Percentiles rank a stretch among this genome's conserved stretches.
Evolutionary conservation across 192 early-diverging fungal genomes (phyloP).

Genomic region (Dissophora ornata): DNA sequence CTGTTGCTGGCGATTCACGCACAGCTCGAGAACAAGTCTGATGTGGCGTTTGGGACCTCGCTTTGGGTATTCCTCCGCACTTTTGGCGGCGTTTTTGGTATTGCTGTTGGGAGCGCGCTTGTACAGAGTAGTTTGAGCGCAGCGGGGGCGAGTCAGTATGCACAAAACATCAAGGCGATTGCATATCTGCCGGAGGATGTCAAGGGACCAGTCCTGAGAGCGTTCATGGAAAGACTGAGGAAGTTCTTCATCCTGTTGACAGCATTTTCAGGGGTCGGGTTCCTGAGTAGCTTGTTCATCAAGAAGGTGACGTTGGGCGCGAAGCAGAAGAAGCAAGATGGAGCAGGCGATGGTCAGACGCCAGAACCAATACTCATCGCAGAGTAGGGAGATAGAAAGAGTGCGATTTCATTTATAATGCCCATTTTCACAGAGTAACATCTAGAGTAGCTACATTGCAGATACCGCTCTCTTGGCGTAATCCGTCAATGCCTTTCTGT

Average conservation of each 20-base stretch:
- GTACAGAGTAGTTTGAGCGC: constrained; percentile 26
- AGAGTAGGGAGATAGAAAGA: too few relatives aligned
- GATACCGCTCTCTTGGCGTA: too few relatives aligned
- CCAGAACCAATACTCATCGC: too few relatives aligned
- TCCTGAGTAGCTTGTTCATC: constrained; percentile 59
- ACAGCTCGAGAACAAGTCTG: constrained; percentile 12
- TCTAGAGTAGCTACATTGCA: too few relatives aligned
- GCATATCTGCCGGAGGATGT: constrained; percentile 40
- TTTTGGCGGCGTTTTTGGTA: constrained; percentile 58
- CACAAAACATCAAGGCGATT: constrained; percentile 22
- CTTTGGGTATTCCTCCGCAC: constrained; percentile 56
- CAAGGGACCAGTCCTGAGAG: constrained; percentile 53
- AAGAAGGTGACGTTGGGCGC: constrained; percentile 34
- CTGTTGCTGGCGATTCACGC: constrained; percentile 12
- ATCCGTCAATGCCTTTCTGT: too few relatives aligned
- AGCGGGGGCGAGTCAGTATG: constrained; percentile 20
- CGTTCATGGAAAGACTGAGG: constrained; percentile 63
- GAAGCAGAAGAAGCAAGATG: not conserved
- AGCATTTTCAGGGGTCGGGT: constrained; percentile 56
- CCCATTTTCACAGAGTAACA: too few relatives aligned
- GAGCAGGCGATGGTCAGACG: not conserved
- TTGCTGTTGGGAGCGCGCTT: constrained; percentile 68
- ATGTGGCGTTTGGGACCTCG: constrained; percentile 37
- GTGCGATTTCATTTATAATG: too few relatives aligned
- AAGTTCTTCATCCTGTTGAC: constrained; percentile 62